Conservation (phyloP, 768 basidiomycete species). For the Kwoniella mangroviensis region DNA sequence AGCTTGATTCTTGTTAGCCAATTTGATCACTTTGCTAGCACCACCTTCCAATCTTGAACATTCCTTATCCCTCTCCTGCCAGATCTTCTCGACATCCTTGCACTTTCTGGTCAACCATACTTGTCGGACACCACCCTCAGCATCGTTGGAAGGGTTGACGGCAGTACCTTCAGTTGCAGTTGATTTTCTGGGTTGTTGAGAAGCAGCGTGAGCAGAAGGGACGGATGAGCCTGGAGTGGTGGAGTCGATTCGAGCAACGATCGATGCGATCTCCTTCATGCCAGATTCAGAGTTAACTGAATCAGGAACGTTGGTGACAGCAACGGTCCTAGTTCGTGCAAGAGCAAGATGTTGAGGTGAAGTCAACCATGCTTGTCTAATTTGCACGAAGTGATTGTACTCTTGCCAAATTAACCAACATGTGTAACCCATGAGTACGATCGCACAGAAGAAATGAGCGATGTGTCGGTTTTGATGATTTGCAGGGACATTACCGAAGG, state of each 20-base stretch:
- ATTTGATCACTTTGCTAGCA: slow-evolving; percentile 52
- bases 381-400: slow-evolving; percentile 54
- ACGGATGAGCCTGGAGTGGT: slow-evolving; percentile 26
- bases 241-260: slow-evolving; percentile 40
- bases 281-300: slow-evolving; percentile 45
- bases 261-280: slow-evolving; percentile 49
- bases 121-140: slow-evolving; percentile 41
- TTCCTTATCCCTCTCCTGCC: slow-evolving; percentile 55
- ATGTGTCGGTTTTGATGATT: slow-evolving; percentile 47
- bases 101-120: slow-evolving; percentile 56
- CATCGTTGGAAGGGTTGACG: slow-evolving; percentile 24
- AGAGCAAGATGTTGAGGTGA: slow-evolving; percentile 53
- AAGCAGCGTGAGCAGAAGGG: slow-evolving; percentile 17
- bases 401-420: slow-evolving; percentile 54
- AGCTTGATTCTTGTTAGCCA: slow-evolving; percentile 55
- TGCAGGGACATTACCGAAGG: slow-evolving; percentile 56
- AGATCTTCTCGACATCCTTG: slow-evolving; percentile 55
- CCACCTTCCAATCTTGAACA: slow-evolving; percentile 57
- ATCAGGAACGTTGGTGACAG: slow-evolving; percentile 53
- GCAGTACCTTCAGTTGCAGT: slow-evolving; percentile 31
- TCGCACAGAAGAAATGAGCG: slow-evolving; percentile 54
- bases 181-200: slow-evolving; percentile 3
- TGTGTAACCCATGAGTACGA: slow-evolving; percentile 56
- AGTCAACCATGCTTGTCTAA: slow-evolving; percentile 56
- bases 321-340: slow-evolving; percentile 55